phyloP scores from a whole-genome alignment of 148 eudicot species.

The Tetragonia tetragonoides region DNA sequence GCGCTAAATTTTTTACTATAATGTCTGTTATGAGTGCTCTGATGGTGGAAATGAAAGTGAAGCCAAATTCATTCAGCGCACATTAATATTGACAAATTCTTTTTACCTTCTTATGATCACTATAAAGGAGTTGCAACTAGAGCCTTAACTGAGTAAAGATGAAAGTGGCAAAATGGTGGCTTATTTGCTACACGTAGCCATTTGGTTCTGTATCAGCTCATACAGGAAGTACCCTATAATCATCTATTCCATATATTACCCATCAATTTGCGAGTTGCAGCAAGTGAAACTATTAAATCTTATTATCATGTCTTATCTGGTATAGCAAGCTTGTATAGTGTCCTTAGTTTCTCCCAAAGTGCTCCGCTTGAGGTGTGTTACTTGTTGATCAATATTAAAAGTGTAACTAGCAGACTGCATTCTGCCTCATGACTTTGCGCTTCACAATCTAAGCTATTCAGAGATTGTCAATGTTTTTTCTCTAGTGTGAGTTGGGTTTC shows the following conservation, averaged over 20 bases:
- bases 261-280: neutral
- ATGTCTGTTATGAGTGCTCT: neutral
- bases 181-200: neutral
- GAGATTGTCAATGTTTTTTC: neutral
- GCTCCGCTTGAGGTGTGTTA: neutral
- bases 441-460: neutral
- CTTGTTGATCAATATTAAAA: too few relatives aligned
- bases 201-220: neutral
- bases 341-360: too few relatives aligned
- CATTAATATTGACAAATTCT: neutral
- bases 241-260: neutral
- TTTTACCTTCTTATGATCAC: neutral
- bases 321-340: neutral
- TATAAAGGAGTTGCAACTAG: neutral
- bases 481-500: conserved; percentile 1
- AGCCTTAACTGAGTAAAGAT: neutral
- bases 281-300: neutral
- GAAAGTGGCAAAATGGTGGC: too few relatives aligned
- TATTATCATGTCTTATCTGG: neutral
- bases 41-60: neutral
- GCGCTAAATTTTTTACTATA: neutral
- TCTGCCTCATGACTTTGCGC: neutral
- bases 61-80: neutral
- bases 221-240: neutral
- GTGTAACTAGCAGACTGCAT: neutral